phyloP scores from a whole-genome alignment of 805 yeast species.

The Monosporozyma aquatica region DNA sequence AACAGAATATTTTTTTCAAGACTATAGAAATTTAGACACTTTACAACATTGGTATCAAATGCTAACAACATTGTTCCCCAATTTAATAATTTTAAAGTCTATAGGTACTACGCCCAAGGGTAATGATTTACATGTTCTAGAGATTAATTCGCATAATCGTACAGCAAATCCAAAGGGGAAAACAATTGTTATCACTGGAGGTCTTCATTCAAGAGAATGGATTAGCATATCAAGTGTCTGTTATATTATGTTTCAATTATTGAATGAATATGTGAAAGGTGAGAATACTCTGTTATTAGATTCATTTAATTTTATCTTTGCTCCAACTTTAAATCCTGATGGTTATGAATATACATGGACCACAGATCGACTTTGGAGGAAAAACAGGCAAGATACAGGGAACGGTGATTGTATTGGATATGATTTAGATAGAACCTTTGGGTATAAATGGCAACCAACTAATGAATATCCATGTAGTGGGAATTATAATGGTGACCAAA shows the following conservation, averaged over 20 bases:
- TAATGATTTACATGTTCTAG: slow-evolving; percentile 57
- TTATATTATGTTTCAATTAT: slow-evolving; percentile 42
- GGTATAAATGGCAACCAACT: slow-evolving; percentile 56
- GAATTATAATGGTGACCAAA: slow-evolving; percentile 66
- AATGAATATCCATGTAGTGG: slow-evolving; percentile 71
- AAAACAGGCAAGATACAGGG: slow-evolving; percentile 71
- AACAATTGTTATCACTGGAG: slow-evolving; percentile 72
- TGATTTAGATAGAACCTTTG: slow-evolving; percentile 80
- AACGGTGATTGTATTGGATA: slow-evolving; percentile 66
- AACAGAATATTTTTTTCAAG: slow-evolving; percentile 44
- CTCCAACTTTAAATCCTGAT: slow-evolving; percentile 86
- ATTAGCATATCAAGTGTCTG: slow-evolving; percentile 62
- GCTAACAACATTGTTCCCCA: slow-evolving; percentile 53
- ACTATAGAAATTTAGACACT: slow-evolving; percentile 57
- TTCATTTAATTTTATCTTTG: slow-evolving; percentile 58
- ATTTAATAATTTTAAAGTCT: slow-evolving; percentile 50
- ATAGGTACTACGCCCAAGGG: slow-evolving; percentile 75
- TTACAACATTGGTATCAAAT: slow-evolving; percentile 66
- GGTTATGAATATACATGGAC: slow-evolving; percentile 83
- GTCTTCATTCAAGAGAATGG: slow-evolving; percentile 91
- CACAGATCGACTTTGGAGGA: slow-evolving; percentile 76
- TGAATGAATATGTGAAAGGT: slow-evolving; percentile 13
- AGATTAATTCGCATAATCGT: slow-evolving; percentile 44
- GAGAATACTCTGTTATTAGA: slow-evolving; percentile 33
- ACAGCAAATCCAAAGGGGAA: slow-evolving; percentile 36